phyloP scores from a whole-genome alignment of 225 moss, liverwort and hornwort genomes.

The Marchantia paleacea region DNA sequence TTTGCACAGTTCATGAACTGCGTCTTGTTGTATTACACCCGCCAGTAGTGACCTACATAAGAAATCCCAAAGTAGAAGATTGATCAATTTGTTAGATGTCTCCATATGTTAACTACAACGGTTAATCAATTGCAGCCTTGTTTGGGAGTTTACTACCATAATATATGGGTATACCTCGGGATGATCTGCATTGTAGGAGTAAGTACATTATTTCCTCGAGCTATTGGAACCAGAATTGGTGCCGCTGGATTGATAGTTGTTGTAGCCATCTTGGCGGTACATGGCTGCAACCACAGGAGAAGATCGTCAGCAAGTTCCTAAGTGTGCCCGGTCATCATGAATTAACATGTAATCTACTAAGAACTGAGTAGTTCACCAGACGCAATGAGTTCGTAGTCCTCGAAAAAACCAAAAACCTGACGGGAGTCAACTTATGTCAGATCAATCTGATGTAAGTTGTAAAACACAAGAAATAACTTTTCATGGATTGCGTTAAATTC shows the following conservation, averaged over 20 bases:
- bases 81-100: background rate
- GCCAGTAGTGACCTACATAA: slow-evolving; percentile 62
- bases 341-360: too few species aligned
- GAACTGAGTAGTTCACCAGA: too few species aligned
- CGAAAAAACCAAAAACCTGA: too few species aligned
- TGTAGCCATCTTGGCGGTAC: slow-evolving; percentile 24
- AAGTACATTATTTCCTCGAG: slow-evolving; percentile 28
- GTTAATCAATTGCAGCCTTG: too few species aligned
- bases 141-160: too few species aligned
- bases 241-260: slow-evolving; percentile 24
- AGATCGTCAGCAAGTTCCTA: background rate
- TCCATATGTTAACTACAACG: too few species aligned
- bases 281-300: slow-evolving; percentile 21
- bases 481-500: background rate
- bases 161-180: slow-evolving; percentile 16
- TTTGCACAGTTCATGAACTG: slow-evolving; percentile 77
- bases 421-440: too few species aligned
- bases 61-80: background rate
- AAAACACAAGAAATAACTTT: too few species aligned
- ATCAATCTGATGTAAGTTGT: too few species aligned
- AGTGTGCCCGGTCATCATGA: too few species aligned
- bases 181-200: slow-evolving; percentile 33
- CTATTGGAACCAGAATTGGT: slow-evolving; percentile 13
- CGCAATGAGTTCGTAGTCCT: too few species aligned
- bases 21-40: slow-evolving; percentile 66